Evolutionary conservation across 2,329 filamentous ascomycete species (phyloP).

Genomic region (Botrytis byssoidea): DNA sequence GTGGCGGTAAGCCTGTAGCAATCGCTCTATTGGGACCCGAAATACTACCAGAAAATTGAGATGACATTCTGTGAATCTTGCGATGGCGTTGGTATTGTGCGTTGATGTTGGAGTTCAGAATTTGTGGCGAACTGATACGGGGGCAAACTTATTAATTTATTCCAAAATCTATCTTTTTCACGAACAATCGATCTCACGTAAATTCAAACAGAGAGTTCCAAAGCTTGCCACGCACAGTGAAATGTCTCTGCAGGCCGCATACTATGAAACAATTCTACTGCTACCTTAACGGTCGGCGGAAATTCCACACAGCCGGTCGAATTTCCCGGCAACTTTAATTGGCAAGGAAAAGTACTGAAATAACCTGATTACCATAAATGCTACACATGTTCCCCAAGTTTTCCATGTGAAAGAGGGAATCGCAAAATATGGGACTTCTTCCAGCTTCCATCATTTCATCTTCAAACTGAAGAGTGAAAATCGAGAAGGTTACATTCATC

Average conservation of each 20-base stretch:
- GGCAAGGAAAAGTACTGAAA: background rate
- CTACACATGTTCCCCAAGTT: too few relatives aligned
- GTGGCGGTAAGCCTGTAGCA: background rate
- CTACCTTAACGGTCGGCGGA: background rate
- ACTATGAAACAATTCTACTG: background rate
- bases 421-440: background rate
- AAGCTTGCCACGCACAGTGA: background rate
- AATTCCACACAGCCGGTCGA: background rate
- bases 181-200: too few relatives aligned
- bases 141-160: too few relatives aligned
- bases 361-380: background rate
- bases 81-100: background rate
- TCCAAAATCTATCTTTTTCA: too few relatives aligned
- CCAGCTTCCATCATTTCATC: background rate
- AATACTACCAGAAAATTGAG: accelerated
- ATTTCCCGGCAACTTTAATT: background rate
- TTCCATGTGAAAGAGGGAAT: background rate
- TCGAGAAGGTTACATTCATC: background rate
- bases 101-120: too few relatives aligned
- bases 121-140: too few relatives aligned
- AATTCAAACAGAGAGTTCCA: too few relatives aligned
- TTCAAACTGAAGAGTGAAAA: background rate
- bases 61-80: background rate
- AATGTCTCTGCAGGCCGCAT: background rate
- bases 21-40: background rate